Percentiles rank a stretch among this genome's conserved stretches.
Conservation (phyloP, 2,329 filamentous ascomycete genomes). For the Fusarium irregulare region DNA sequence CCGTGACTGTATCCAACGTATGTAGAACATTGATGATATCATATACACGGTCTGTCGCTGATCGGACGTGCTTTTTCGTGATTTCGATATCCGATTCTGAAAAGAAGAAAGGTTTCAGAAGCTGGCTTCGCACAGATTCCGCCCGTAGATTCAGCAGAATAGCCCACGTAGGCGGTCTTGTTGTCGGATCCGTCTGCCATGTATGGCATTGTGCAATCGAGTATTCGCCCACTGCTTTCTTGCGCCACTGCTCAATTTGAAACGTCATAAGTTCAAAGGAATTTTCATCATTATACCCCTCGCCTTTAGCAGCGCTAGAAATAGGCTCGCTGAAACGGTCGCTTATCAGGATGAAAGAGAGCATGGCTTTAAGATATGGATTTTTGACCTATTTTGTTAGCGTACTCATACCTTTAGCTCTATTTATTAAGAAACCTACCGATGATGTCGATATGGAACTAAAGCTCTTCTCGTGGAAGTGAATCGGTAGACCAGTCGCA, state of each 20-base stretch:
- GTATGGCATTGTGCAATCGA: slow-evolving; percentile 5
- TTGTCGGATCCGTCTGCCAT: slow-evolving; percentile 19
- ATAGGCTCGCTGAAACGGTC: slow-evolving; percentile 29
- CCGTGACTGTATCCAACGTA: slow-evolving; percentile 11
- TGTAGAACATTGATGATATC: slow-evolving; percentile 28
- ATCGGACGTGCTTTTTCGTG: slow-evolving; percentile 23
- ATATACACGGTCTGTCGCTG: slow-evolving; percentile 22
- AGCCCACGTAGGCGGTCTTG: slow-evolving; percentile 22
- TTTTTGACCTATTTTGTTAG: slow-evolving; percentile 6
- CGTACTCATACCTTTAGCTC: no score
- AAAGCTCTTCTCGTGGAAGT: slow-evolving; percentile 33
- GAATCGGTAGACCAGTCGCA: slow-evolving; percentile 19
- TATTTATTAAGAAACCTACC: neutral
- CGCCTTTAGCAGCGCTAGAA: slow-evolving; percentile 17
- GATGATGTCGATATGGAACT: slow-evolving; percentile 27
- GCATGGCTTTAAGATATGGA: slow-evolving; percentile 30
- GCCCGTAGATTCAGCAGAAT: slow-evolving; percentile 30
- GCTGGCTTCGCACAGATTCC: slow-evolving; percentile 26
- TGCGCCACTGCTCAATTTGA: slow-evolving; percentile 47
- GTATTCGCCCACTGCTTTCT: slow-evolving; percentile 37
- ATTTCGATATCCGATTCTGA: slow-evolving; percentile 28
- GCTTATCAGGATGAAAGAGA: slow-evolving; percentile 31
- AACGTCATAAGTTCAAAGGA: slow-evolving; percentile 47
- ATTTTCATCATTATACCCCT: slow-evolving; percentile 42
- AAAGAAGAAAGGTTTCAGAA: slow-evolving; percentile 29